A percentile compares a stretch with the other conserved stretches of the same genome.
Conservation (phyloP, 1,284 basidiomycete genomes). For the Marasmius oreades region DNA sequence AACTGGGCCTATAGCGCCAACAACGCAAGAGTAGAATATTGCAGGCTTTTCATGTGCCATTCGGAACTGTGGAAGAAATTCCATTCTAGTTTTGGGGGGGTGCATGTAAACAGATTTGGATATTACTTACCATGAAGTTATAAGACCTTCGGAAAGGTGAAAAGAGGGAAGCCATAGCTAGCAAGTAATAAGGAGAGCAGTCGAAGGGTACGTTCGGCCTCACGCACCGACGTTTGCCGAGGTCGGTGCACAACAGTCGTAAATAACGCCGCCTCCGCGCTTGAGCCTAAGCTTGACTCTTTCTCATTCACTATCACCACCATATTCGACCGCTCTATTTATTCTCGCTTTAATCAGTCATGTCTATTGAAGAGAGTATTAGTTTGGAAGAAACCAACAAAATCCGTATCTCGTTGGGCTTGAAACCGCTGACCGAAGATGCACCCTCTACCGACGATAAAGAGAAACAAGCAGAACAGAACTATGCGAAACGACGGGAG, state of each 20-base stretch:
- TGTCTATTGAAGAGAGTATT: constrained; percentile 84
- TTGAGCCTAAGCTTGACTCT: no score
- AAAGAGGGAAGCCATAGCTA: constrained; percentile 12
- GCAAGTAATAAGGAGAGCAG: background rate
- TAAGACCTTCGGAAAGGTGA: constrained; percentile 11
- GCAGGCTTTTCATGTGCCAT: constrained; percentile 87
- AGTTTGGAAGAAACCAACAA: constrained; percentile 98
- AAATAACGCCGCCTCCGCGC: background rate
- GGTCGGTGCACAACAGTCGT: background rate
- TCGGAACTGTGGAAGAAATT: constrained; percentile 47
- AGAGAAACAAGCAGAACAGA: constrained; percentile 81
- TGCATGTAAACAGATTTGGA: background rate
- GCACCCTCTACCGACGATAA: constrained; percentile 59
- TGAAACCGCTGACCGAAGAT: constrained; percentile 89
- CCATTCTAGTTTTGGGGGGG: background rate
- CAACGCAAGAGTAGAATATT: constrained; percentile 82
- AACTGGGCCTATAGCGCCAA: constrained; percentile 78
- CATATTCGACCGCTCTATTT: constrained; percentile 5
- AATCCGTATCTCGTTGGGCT: constrained; percentile 90
- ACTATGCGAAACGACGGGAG: constrained; percentile 74
- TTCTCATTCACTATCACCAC: constrained; percentile 10
- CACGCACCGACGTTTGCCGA: background rate
- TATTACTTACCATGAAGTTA: constrained; percentile 10
- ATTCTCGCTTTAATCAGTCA: constrained; percentile 25
- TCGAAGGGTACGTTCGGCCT: no score